Conservation (phyloP, 257 asterid species). For the Pogostemon cablin region DNA sequence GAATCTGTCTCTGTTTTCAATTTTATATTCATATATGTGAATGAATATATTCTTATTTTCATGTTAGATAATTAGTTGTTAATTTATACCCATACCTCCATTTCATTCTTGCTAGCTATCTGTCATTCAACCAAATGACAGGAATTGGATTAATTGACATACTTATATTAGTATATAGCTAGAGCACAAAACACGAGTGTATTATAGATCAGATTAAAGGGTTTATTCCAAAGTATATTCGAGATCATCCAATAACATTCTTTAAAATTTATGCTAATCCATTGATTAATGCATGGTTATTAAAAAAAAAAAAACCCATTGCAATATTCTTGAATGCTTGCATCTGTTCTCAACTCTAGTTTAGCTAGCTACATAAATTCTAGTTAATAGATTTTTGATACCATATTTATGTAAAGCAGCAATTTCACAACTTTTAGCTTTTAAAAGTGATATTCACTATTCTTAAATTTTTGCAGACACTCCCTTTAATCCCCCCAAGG, state of each 20-base stretch:
- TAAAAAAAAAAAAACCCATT: not conserved
- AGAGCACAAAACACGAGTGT: not conserved
- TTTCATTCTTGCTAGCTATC: no score
- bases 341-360: not conserved
- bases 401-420: not conserved
- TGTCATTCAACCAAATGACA: not conserved
- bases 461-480: no score
- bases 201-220: not conserved
- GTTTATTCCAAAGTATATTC: not conserved
- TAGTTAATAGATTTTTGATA: not conserved
- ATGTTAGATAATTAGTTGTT: no score
- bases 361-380: not conserved
- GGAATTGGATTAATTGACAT: not conserved
- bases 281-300: not conserved
- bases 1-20: not conserved
- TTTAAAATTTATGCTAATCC: constrained; percentile 8
- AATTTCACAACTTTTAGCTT: no score
- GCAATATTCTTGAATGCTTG: constrained; percentile 3
- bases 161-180: not conserved
- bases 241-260: constrained; percentile 9
- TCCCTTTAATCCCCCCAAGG: no score
- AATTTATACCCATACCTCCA: no score
- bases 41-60: no score
- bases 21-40: no score
- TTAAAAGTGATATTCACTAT: no score